Evolutionary conservation across 495 filamentous ascomycete genomes (phyloP).

Genomic region (Umbilicaria muhlenbergii): DNA sequence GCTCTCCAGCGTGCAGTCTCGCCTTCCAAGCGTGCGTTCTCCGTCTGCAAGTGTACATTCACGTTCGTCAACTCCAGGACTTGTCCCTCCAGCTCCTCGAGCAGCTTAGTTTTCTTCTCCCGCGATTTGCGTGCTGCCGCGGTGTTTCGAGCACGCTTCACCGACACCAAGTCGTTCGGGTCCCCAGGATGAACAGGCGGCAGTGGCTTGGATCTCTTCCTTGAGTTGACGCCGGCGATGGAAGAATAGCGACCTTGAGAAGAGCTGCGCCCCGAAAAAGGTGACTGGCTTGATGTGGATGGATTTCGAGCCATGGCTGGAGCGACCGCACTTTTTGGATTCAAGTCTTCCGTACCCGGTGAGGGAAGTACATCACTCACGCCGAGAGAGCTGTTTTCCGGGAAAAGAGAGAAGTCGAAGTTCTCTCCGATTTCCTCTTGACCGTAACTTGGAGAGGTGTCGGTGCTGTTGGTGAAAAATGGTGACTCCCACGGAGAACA

Average conservation of each 20-base stretch:
- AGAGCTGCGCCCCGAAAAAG: slow-evolving; percentile 20
- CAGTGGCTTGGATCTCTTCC: slow-evolving; percentile 62
- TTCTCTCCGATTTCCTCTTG: slow-evolving; percentile 20
- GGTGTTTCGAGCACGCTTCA: slow-evolving; percentile 93
- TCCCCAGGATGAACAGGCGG: slow-evolving; percentile 67
- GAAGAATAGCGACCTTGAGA: slow-evolving; percentile 39
- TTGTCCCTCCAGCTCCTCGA: slow-evolving; percentile 42
- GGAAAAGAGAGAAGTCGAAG: slow-evolving; percentile 26
- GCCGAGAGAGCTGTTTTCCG: slow-evolving; percentile 24
- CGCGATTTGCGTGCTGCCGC: slow-evolving; percentile 91
- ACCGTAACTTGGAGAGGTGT: slow-evolving; percentile 59
- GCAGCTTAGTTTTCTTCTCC: slow-evolving; percentile 57
- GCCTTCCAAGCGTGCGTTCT: slow-evolving; percentile 13
- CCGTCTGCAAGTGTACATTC: slow-evolving; percentile 12
- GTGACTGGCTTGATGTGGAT: slow-evolving; percentile 23
- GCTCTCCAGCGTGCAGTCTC: slow-evolving; percentile 14
- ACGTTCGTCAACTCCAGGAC: slow-evolving; percentile 30
- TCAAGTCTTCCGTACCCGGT: slow-evolving; percentile 19
- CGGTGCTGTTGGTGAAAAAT: slow-evolving; percentile 42
- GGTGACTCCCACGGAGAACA: slow-evolving; percentile 57
- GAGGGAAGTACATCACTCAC: slow-evolving; percentile 16
- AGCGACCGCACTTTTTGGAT: slow-evolving; percentile 21
- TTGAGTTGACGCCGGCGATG: slow-evolving; percentile 51
- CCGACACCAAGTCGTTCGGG: slow-evolving; percentile 49
- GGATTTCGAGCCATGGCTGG: slow-evolving; percentile 24